Evolutionary conservation across 176 grass and related monocot species (phyloP).

Genomic region (Lolium rigidum): DNA sequence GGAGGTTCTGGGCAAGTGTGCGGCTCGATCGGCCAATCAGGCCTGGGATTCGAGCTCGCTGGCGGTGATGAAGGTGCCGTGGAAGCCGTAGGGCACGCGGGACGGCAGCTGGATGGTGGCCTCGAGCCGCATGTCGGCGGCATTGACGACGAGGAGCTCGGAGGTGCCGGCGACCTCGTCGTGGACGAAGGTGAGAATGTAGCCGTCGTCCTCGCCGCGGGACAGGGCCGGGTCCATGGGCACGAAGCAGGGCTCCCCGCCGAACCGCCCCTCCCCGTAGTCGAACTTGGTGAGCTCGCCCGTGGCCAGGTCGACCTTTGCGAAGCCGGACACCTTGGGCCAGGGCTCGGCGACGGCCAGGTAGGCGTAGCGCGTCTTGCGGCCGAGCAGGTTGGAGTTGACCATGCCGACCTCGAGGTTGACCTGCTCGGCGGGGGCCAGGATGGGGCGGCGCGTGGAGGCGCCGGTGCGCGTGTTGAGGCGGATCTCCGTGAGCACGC

Average conservation of each 20-base stretch:
- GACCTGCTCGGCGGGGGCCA: constrained; percentile 54
- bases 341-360: constrained; percentile 92
- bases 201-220: constrained; percentile 81
- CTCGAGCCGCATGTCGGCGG: constrained; percentile 78
- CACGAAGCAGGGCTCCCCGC: constrained; percentile 92
- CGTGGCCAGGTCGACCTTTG: constrained; percentile 82
- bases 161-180: constrained; percentile 68
- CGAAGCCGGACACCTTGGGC: constrained; percentile 95
- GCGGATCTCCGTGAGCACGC: constrained; percentile 89
- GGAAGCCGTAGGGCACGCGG: constrained; percentile 91
- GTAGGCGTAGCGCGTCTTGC: constrained; percentile 80
- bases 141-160: constrained; percentile 81
- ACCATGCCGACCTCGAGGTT: constrained; percentile 98
- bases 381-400: constrained; percentile 73
- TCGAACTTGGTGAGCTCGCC: constrained; percentile 72
- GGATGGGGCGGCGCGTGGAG: constrained; percentile 65
- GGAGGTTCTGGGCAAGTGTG: constrained; percentile 22
- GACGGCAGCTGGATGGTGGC: constrained; percentile 84
- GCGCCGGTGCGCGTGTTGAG: constrained; percentile 72
- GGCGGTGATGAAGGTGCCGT: constrained; percentile 78
- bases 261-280: constrained; percentile 73
- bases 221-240: constrained; percentile 44
- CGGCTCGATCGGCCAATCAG: constrained; percentile 24
- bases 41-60: constrained; percentile 69
- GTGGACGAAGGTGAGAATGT: constrained; percentile 85